Evolutionary conservation across 805 yeast species (phyloP).

Genomic region (Ogataea thermomethanolica): DNA sequence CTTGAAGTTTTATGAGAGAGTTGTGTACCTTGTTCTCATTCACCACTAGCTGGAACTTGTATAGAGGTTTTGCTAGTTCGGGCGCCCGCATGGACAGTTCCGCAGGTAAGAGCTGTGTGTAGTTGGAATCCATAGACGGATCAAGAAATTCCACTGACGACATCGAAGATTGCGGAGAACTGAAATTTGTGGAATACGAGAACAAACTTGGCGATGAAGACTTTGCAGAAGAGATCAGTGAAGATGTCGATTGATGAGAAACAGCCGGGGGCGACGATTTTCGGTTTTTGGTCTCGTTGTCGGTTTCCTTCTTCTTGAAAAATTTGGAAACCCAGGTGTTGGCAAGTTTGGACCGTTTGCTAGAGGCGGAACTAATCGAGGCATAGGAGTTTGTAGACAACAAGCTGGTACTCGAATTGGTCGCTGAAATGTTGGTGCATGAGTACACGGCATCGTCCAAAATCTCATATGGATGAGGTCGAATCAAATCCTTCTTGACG

Average conservation of each 20-base stretch:
- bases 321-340: slow-evolving; percentile 27
- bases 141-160: slow-evolving; percentile 23
- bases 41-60: slow-evolving; percentile 26
- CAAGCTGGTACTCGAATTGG: slow-evolving; percentile 8
- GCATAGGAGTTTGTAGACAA: slow-evolving; percentile 10
- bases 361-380: slow-evolving; percentile 4
- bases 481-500: slow-evolving; percentile 35
- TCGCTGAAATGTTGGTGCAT: slow-evolving; percentile 20
- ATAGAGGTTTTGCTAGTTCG: slow-evolving; percentile 20
- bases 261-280: slow-evolving; percentile 1
- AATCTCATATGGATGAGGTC: slow-evolving; percentile 59
- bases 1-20: slow-evolving; percentile 13
- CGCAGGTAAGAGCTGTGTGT: slow-evolving; percentile 35
- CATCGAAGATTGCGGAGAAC: slow-evolving; percentile 31
- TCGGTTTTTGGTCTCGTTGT: slow-evolving; percentile 1
- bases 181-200: slow-evolving; percentile 23
- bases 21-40: slow-evolving; percentile 25
- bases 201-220: slow-evolving; percentile 31
- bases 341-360: slow-evolving; percentile 13
- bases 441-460: slow-evolving; percentile 63
- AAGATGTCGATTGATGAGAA: slow-evolving; percentile 12
- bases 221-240: slow-evolving; percentile 22
- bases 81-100: slow-evolving; percentile 37
- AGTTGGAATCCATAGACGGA: slow-evolving; percentile 7
- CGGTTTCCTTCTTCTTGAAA: slow-evolving; percentile 22